A percentile compares a stretch with the other conserved stretches of the same genome.
Evolutionary conservation across 2,329 filamentous ascomycete genomes (phyloP).

Genomic region (Chaetomiaceae sp.): DNA sequence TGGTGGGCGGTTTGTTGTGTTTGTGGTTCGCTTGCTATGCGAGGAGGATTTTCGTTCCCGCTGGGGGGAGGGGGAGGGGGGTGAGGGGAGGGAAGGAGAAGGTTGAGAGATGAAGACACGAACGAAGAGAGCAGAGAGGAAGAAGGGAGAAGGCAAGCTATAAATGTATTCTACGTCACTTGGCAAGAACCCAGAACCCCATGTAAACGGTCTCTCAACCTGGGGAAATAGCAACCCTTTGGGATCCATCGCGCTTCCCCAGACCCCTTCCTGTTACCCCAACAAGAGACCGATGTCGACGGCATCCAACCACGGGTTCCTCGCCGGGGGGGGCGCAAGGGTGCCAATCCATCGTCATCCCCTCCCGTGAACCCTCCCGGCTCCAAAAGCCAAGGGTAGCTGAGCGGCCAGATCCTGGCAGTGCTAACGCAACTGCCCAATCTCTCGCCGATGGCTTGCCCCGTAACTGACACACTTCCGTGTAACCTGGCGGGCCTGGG

Average conservation of each 20-base stretch:
- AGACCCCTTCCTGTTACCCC: constrained; percentile 8
- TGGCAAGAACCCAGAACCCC: neutral
- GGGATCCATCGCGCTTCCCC: neutral
- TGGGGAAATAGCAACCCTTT: too few relatives aligned
- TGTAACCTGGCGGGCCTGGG: neutral
- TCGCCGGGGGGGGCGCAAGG: too few relatives aligned
- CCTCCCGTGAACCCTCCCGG: neutral
- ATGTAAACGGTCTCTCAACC: neutral
- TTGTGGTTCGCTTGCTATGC: too few relatives aligned
- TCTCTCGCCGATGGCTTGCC: neutral
- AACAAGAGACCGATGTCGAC: neutral
- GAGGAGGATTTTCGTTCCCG: neutral
- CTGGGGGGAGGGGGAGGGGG: neutral
- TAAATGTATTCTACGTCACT: constrained; percentile 9
- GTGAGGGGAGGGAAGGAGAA: neutral
- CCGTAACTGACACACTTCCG: neutral
- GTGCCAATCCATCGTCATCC: too few relatives aligned
- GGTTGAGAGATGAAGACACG: too few relatives aligned
- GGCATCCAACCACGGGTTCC: constrained; percentile 2
- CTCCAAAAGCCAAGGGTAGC: constrained; percentile 2
- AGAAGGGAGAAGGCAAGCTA: neutral
- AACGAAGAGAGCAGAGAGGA: too few relatives aligned
- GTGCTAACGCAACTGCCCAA: neutral
- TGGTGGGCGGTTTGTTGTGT: constrained; percentile 1
- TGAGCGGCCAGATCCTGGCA: neutral